Conservation (phyloP, 106 monocot genomes). For the Dendrobium nobile region DNA sequence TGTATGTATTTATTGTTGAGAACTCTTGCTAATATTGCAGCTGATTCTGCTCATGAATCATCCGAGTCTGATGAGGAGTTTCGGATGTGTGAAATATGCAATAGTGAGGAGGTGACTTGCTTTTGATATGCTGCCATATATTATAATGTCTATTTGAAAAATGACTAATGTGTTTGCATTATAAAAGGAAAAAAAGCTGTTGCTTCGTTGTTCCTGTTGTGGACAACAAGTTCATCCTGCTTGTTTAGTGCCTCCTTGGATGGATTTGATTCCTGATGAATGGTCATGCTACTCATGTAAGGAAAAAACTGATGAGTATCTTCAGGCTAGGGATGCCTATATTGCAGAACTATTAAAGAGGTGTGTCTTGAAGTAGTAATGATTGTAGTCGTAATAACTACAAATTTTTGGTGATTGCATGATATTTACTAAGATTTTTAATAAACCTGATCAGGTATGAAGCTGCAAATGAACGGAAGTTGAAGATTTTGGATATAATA, state of each 20-base stretch:
- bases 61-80: constrained; percentile 94
- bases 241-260: constrained; percentile 80
- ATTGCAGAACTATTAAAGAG: constrained; percentile 67
- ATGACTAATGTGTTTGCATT: constrained; percentile 5
- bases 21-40: constrained; percentile 35
- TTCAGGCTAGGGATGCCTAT: constrained; percentile 72
- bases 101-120: constrained; percentile 68
- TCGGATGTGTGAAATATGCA: constrained; percentile 92
- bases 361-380: constrained; percentile 19
- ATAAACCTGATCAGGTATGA: constrained; percentile 53
- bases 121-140: constrained; percentile 10
- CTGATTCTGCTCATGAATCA: constrained; percentile 72
- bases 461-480: constrained; percentile 67
- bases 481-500: constrained; percentile 82
- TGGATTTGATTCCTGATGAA: constrained; percentile 47
- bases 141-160: constrained; percentile 3
- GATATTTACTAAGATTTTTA: not conserved
- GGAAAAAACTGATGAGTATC: constrained; percentile 80
- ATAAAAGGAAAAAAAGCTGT: constrained; percentile 66
- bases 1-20: not conserved
- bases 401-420: not conserved
- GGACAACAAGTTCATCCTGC: constrained; percentile 64
- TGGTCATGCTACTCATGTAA: constrained; percentile 91
- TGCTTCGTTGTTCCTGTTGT: constrained; percentile 94
- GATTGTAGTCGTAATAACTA: not conserved